These are phyloP conservation scores for Puccinia polysora DNA, from an alignment of 1,284 basidiomycete species.

Conservation along the genomic window DNA sequence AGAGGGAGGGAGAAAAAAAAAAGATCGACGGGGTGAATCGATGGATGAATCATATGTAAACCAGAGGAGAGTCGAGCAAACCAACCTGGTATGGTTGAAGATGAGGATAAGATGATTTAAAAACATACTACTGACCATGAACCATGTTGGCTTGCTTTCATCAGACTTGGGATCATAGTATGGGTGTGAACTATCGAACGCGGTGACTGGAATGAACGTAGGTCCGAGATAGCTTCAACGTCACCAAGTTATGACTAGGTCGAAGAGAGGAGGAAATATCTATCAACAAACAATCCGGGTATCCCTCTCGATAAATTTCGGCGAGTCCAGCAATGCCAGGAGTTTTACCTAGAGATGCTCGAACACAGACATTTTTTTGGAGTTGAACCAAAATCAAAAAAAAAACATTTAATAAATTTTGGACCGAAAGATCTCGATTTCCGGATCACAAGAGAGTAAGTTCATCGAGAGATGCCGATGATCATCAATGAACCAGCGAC, in stretches of 20 bases:
- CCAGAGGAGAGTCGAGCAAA: too few relatives aligned
- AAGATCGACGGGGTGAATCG: background rate
- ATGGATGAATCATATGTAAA: too few relatives aligned
- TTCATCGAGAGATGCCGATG: too few relatives aligned
- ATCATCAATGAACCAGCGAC: too few relatives aligned
- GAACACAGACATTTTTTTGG: slow-evolving; percentile 78
- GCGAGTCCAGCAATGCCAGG: slow-evolving; percentile 46
- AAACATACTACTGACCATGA: slow-evolving; percentile 58
- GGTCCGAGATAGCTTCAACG: background rate
- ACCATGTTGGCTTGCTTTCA: slow-evolving; percentile 76
- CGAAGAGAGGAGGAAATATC: slow-evolving; percentile 31
- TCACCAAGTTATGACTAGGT: background rate
- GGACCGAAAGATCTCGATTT: background rate
- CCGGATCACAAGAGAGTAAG: too few relatives aligned
- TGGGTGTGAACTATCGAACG: slow-evolving; percentile 61
- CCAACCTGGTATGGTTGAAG: background rate
- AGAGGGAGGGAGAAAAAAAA: background rate
- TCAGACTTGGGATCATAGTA: slow-evolving; percentile 86
- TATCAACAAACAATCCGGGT: slow-evolving; percentile 71
- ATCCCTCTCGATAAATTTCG: slow-evolving; percentile 63
- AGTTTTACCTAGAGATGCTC: slow-evolving; percentile 59
- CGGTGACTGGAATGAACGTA: slow-evolving; percentile 11
- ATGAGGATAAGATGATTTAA: background rate
- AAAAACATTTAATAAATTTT: slow-evolving; percentile 6
- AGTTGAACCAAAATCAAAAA: slow-evolving; percentile 57